Base-by-base conservation (phyloP, 352 stramenopile species). In the Phytophthora podocarpi region DNA sequence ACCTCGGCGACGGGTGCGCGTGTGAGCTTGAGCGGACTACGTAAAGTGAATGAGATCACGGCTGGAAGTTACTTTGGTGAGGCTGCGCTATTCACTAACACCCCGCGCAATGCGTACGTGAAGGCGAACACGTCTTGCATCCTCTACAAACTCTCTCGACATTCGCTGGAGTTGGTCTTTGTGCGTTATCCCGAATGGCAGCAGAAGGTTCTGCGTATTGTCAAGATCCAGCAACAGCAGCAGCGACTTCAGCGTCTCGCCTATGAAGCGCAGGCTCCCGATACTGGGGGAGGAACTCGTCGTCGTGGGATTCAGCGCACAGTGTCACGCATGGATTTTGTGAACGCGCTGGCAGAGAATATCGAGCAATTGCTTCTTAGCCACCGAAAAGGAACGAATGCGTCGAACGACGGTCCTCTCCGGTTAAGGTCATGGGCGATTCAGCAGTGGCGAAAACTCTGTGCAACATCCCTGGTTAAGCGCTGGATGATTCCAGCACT, bases 181-280 rank as follows among this genome's bases (percentile, higher is more conserved):
- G 67, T 80, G 2, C 66, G 79, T 3, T 86, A 82, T 30, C 79
- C 77, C 0, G 75, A 85, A 30, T 90, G 77, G 81, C 85, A 87
- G 49, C 52, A 71, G 21, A 89, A 87, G 34, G 79, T 90, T 15
- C 43, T 89, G 32, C 76, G 74, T 1, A 85, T 89, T 35, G 73
- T 82, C 23, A 81, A 82, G 37, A 87, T 87, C 30, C 73, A 88
- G 37, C 72, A 89, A 32, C 75, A 90, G 16, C 81, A 92, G 27
- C 77, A 85, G 20, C 59, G 74, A 5, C 58, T 87, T 23, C 68
- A 74, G 15, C 80, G 75, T 9, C 35, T 84, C 1, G 73, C 75
- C 0, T 64, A 69, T 18, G 76, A 81, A 62, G 65, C 65, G 4
- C 74, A 86, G 46, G 56, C 59, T 26, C 48, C 62, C 34, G 52